Conservation (phyloP, 2,329 filamentous ascomycete species). For the Ophiostoma himal-ulmi region DNA sequence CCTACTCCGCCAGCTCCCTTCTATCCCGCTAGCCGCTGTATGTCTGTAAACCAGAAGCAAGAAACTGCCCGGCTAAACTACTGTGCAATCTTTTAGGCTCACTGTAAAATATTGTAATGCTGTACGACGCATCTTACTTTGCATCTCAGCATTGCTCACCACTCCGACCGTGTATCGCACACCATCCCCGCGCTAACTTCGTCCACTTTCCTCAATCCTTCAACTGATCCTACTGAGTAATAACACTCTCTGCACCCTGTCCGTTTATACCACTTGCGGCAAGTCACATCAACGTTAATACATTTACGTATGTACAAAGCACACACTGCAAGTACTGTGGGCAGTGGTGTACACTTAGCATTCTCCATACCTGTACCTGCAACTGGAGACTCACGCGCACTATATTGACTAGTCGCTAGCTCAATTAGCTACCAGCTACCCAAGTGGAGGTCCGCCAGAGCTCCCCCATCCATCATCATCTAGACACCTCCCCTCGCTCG, state of each 20-base stretch:
- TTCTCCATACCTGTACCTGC: slow-evolving; percentile 1
- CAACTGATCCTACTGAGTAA: not conserved
- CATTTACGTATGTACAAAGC: slow-evolving; percentile 9
- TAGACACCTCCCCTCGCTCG: slow-evolving; percentile 13
- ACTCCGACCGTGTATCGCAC: not conserved
- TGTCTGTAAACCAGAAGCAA: not conserved
- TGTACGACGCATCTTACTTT: not conserved
- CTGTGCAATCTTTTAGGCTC: not conserved
- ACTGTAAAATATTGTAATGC: not conserved
- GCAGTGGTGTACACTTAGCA: not conserved
- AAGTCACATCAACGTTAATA: slow-evolving; percentile 1
- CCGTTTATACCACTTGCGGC: slow-evolving; percentile 3
- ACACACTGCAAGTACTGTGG: not conserved
- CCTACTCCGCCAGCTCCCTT: slow-evolving; percentile 22
- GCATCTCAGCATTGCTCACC: not conserved
- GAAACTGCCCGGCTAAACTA: too few species aligned
- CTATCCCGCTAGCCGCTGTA: not conserved
- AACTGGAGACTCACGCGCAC: slow-evolving; percentile 4
- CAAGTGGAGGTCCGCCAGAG: slow-evolving; percentile 20
- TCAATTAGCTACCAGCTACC: not conserved
- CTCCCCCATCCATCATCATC: slow-evolving; percentile 14
- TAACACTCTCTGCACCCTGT: not conserved
- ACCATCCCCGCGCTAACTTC: slow-evolving; percentile 16
- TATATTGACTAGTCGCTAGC: not conserved
- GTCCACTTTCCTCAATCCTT: slow-evolving; percentile 6